Evolutionary conservation across 2,329 filamentous ascomycete genomes (phyloP), one percentile per base, ranked within the genome.

Genomic region (Monosporascus sp.): DNA sequence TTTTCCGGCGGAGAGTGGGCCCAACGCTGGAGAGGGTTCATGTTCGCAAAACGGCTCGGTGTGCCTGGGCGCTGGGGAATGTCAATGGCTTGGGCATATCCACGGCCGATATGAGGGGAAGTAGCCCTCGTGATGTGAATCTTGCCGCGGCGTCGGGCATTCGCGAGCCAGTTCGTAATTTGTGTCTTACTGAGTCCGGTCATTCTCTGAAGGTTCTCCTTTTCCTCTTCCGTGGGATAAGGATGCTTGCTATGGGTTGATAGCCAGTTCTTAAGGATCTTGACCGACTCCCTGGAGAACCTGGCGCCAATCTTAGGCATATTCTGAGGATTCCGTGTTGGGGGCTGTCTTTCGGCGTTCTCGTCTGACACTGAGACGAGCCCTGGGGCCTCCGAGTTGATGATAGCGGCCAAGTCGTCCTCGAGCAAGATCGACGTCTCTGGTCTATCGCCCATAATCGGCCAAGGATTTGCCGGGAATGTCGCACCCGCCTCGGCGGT

Each of bases 121-220:
- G 80, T 83, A 31, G 82, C 84, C 58, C 86, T 79, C 47, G 83
- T 83, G 2, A 82, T 77, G 48, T 85, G 82, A 51, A 88, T 84
- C 73, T 96, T 96, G 62, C 89, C 86, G 57, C 91, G 81, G 53
- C 91, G 83, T 44, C 91, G 85, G 53, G 90, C 90, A 70, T 96
- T 96, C 54, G 91, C 91, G 47, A 96, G 82, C 91, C 91, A 96
- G 67, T 95, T 96, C 11, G 86, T 87, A 62, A 96, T 93, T 65
- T 97, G 92, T 15, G 80, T 87, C 63, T 89, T 84, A 67, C 84
- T 91, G 41, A 97, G 77, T 7, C 90, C 90, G 1, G 91, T 96
- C 62, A 88, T 81, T 47, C 81, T 79, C 69, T 90, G 87, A 25
- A 97, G 76, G 57, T 83, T 80, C 60, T 91, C 88, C 65, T 93